Evolutionary conservation across 805 yeast genomes (phyloP), one percentile per base, ranked within the genome.

Genomic region (Hemisphaericaspora nanyangensis): DNA sequence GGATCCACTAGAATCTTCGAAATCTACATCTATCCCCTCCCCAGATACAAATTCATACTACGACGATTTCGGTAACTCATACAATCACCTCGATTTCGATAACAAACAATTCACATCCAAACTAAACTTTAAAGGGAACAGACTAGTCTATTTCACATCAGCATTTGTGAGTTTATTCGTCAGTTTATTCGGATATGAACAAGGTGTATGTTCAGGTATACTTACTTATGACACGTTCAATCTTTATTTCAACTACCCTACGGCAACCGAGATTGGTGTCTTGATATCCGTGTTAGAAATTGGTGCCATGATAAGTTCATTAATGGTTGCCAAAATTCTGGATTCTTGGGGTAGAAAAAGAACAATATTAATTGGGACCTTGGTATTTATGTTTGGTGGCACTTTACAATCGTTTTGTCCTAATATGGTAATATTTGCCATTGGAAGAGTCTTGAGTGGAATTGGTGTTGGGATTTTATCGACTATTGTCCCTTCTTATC

Each of bases 201-300:
- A 89, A 61, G 96, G 96, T 42, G 95, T 88, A 35, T 86, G 90
- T 78, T 80, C 89, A 34, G 95, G 96, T 2, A 79, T 90, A 33
- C 66, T 90, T 38, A 84, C 93, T 2, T 88, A 85, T 35, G 73
- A 70, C 7, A 74, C 82, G 40, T 89, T 89, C 61, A 75, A 75
- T 44, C 66, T 65, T 16, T 86, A 82, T 60, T 89, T 86, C 61
- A 55, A 80, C 48, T 54, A 85, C 34, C 97, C 97, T 1, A 65
- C 81, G 4, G 74, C 93, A 12, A 74, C 87, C 1, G 74, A 77
- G 44, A 77, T 88, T 30, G 97, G 96, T 16, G 77, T 91, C 2
- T 83, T 89, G 74, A 93, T 89, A 10, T 89, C 95, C 12, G 83
- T 89, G 39, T 68, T 89, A 39, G 96, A 89, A 61, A 74, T 89